A percentile compares a stretch with the other conserved stretches of the same genome.
Conservation (phyloP, 257 asterid species). For the Scutellaria baicalensis region DNA sequence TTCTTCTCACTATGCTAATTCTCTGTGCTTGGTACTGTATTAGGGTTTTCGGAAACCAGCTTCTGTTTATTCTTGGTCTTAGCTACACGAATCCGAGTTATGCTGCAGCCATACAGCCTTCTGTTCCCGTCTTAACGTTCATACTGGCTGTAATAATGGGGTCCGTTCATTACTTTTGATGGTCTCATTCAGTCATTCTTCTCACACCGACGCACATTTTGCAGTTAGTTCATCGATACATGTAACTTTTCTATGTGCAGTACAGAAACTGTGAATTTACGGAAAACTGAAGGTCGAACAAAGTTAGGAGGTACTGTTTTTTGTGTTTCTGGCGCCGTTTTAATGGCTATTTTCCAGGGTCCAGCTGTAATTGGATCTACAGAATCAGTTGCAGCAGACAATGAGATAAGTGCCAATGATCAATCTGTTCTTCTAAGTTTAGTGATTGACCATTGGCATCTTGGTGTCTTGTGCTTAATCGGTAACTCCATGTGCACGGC, state of each 20-base stretch:
- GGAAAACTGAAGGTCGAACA: constrained; percentile 64
- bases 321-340: constrained; percentile 79
- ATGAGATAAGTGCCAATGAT: constrained; percentile 47
- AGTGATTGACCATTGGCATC: constrained; percentile 74
- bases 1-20: background rate
- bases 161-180: constrained; percentile 26
- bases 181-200: too few relatives aligned
- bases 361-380: constrained; percentile 60
- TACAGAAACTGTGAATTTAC: constrained; percentile 65
- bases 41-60: constrained; percentile 89
- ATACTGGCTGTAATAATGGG: constrained; percentile 82
- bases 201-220: too few relatives aligned
- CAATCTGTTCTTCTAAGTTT: constrained; percentile 45
- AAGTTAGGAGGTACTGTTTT: constrained; percentile 78
- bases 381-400: constrained; percentile 30
- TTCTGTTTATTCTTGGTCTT: constrained; percentile 86
- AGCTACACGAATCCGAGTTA: constrained; percentile 86
- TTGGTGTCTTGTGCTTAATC: constrained; percentile 79
- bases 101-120: constrained; percentile 91
- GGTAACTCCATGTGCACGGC: constrained; percentile 93
- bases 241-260: constrained; percentile 46
- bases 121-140: constrained; percentile 87
- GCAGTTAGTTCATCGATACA: background rate
- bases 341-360: constrained; percentile 82
- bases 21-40: constrained; percentile 2